These are phyloP conservation scores for Teratosphaeria destructans DNA, from an alignment of 2,329 filamentous ascomycete species.

Conservation along the genomic window DNA sequence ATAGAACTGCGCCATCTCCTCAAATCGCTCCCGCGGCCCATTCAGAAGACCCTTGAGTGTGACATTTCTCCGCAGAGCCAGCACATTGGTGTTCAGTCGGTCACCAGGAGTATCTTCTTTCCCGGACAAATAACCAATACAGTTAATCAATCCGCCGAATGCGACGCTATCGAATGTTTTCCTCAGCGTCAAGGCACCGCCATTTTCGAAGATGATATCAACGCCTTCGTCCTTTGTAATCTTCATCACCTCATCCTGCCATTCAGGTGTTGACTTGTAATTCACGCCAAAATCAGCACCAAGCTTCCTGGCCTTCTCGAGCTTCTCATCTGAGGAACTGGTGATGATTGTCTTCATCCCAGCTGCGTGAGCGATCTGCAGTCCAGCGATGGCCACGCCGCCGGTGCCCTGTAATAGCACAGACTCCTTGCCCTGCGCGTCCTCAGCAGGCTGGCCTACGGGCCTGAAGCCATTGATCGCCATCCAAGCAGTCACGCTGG, in stretches of 20 bases:
- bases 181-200: slow-evolving; percentile 40
- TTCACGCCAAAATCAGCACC: slow-evolving; percentile 52
- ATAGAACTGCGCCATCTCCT: slow-evolving; percentile 34
- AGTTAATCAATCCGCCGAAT: slow-evolving; percentile 32
- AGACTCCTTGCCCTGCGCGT: slow-evolving; percentile 1
- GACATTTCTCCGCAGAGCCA: slow-evolving; percentile 41
- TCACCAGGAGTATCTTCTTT: slow-evolving; percentile 48
- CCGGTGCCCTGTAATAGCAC: slow-evolving; percentile 35
- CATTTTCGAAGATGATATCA: slow-evolving; percentile 43
- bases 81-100: slow-evolving; percentile 50
- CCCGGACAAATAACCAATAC: slow-evolving; percentile 35
- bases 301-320: slow-evolving; percentile 41
- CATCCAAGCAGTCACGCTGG: slow-evolving; percentile 57
- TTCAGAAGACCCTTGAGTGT: slow-evolving; percentile 49
- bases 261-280: slow-evolving; percentile 47
- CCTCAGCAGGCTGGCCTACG: slow-evolving; percentile 40
- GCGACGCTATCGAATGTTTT: slow-evolving; percentile 34
- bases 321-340: slow-evolving; percentile 47
- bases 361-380: slow-evolving; percentile 32
- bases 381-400: slow-evolving; percentile 32
- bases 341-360: slow-evolving; percentile 47
- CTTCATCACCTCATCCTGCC: slow-evolving; percentile 48
- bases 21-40: slow-evolving; percentile 47
- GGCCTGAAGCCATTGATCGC: slow-evolving; percentile 51
- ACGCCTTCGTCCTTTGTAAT: slow-evolving; percentile 31